Percentiles rank a stretch among this genome's conserved stretches.
Evolutionary conservation across 495 filamentous ascomycete species (phyloP).

Genomic region (Saxophila tyrrhenica): DNA sequence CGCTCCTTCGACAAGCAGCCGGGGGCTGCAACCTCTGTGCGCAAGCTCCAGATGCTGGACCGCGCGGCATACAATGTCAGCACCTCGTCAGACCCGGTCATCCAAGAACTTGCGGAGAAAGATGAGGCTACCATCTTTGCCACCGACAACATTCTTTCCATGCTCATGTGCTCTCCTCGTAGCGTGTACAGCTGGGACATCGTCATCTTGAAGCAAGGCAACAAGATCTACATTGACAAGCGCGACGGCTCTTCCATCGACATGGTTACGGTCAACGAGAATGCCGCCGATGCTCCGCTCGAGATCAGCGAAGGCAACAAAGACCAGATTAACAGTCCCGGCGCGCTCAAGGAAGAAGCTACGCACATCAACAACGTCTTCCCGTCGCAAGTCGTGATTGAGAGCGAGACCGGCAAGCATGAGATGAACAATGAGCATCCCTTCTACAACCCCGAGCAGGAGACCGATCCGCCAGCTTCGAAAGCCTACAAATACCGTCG

Average conservation of each 20-base stretch:
- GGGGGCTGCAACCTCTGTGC: slow-evolving; percentile 68
- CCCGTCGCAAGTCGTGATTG: slow-evolving; percentile 79
- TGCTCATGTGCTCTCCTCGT: slow-evolving; percentile 96
- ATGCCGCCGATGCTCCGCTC: slow-evolving; percentile 89
- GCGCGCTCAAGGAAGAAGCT: slow-evolving; percentile 84
- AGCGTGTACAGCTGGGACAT: slow-evolving; percentile 98
- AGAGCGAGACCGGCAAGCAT: slow-evolving; percentile 64
- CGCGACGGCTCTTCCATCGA: slow-evolving; percentile 86
- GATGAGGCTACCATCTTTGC: slow-evolving; percentile 95
- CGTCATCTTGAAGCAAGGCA: slow-evolving; percentile 75
- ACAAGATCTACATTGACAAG: slow-evolving; percentile 98
- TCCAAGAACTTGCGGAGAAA: slow-evolving; percentile 93
- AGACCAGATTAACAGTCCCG: slow-evolving; percentile 84
- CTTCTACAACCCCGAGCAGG: slow-evolving; percentile 90
- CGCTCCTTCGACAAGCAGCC: slow-evolving; percentile 84
- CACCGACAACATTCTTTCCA: slow-evolving; percentile 90
- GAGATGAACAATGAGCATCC: slow-evolving; percentile 82
- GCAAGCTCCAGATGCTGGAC: slow-evolving; percentile 76
- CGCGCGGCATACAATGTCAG: slow-evolving; percentile 96
- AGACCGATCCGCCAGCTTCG: slow-evolving; percentile 81
- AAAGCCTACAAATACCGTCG: slow-evolving; percentile 97
- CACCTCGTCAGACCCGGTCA: slow-evolving; percentile 86
- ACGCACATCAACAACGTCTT: slow-evolving; percentile 99
- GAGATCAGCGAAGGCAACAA: slow-evolving; percentile 87
- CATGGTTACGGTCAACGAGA: slow-evolving; percentile 97